phyloP scores from a whole-genome alignment of 208 protist species.

The Naegleria gruberi region DNA sequence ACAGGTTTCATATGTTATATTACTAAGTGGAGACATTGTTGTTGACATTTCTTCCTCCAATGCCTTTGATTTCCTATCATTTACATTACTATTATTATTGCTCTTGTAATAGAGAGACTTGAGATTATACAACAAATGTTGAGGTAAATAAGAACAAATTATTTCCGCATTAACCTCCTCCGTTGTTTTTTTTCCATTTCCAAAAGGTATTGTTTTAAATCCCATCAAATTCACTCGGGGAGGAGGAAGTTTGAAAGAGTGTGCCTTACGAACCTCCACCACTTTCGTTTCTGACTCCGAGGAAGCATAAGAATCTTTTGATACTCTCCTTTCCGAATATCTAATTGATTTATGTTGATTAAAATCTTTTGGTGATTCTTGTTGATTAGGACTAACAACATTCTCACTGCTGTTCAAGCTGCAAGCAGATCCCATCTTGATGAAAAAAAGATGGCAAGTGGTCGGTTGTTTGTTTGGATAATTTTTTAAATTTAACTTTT shows the following conservation, averaged over 20 bases:
- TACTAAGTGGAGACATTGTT: neutral
- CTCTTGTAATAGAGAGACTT: neutral
- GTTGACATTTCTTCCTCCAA: neutral
- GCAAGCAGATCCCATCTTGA: no score
- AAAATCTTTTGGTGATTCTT: no score
- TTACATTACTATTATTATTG: neutral
- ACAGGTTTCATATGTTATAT: neutral
- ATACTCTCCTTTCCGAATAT: no score
- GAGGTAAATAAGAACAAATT: neutral
- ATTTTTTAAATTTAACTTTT: no score
- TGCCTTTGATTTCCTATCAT: neutral
- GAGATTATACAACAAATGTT: neutral
- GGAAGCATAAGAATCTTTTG: no score
- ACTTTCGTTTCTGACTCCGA: no score
- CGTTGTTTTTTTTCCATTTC: neutral
- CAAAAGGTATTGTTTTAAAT: neutral
- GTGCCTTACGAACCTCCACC: neutral
- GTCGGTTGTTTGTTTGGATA: no score
- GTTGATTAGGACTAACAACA: no score
- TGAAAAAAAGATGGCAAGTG: no score
- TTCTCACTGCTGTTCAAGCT: no score
- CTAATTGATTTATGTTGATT: no score
- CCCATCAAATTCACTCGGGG: neutral
- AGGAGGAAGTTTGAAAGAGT: neutral
- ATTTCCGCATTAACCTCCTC: neutral